Evolutionary conservation across 768 basidiomycete species (phyloP), one percentile per base, ranked within the genome.

Genomic region (Lentinula edodes): DNA sequence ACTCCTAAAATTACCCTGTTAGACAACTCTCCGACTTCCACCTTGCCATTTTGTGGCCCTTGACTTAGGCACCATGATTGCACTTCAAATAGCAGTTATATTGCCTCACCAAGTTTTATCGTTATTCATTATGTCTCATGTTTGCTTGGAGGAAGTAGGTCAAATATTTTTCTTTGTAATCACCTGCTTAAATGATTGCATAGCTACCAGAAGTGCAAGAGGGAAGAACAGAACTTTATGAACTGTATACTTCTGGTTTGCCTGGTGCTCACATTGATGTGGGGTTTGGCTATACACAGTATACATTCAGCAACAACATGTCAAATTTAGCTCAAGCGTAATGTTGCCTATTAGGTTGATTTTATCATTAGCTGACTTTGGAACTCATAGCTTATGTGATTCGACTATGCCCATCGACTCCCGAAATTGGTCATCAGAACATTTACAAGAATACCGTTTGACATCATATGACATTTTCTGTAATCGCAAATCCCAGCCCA

Each of bases 381-480:
- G 18, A 18, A 2, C 15, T 53, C 15, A 46, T 32, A 60, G 48
- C 9, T 23, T 52, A 34, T 18, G 10, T 32, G n/a, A 32, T 1
- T n/a, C 15, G 6, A 48, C 41, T 4, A 5, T 51, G 5, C 35
- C 10, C 12, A 32, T 52, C 5, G 13, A 34, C n/a, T 28, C 38
- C 0, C 64, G 58, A 18, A 67, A 64, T 43, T 70, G 66, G 56
- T 18, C 68, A 13, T 46, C 50, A 34, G n/a, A 28, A 53, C 59
- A 23, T 50, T 62, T 60, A 15, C 23, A 61, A 48, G 38, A 36
- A 20, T 61, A 61, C 35, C 57, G 45, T 20, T 53, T 61, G 65
- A 61, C 61, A 13, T 62, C 65, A 4, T 56, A 64, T 42, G 54
- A 64, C 51, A 71, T 68, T 55, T 38, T 66, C 48, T 28, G 50